phyloP scores from a whole-genome alignment of 2,329 filamentous ascomycete species.

The Chrysosphaeria jannelii region DNA sequence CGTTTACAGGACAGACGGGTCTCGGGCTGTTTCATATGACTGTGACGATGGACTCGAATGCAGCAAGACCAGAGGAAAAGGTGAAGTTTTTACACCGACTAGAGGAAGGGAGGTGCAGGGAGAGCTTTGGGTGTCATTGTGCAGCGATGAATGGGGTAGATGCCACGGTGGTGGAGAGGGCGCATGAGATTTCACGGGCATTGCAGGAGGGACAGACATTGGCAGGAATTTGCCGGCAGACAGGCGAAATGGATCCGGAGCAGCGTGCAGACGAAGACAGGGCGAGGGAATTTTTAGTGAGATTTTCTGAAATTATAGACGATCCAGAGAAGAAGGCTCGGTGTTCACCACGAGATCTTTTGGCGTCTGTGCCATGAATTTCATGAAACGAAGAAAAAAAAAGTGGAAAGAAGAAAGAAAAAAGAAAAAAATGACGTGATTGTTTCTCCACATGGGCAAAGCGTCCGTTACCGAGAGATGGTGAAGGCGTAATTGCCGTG shows the following conservation, averaged over 20 bases:
- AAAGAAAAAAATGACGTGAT: no score
- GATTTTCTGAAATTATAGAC: no score
- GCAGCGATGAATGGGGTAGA: constrained; percentile 70
- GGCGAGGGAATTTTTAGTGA: no score
- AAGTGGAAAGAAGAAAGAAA: no score
- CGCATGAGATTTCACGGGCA: constrained; percentile 40
- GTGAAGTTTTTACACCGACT: constrained; percentile 48
- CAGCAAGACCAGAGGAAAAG: constrained; percentile 23
- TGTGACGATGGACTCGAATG: constrained; percentile 24
- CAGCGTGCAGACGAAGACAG: constrained; percentile 36
- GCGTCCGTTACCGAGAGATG: no score
- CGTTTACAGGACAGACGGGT: constrained; percentile 17
- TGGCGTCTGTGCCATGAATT: no score
- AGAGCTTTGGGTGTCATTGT: constrained; percentile 66
- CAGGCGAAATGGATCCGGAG: constrained; percentile 31
- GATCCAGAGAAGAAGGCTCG: no score
- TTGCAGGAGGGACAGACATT: constrained; percentile 48
- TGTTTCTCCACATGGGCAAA: no score
- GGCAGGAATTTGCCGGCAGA: constrained; percentile 34
- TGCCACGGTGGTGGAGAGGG: constrained; percentile 36
- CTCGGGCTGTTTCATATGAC: constrained; percentile 43
- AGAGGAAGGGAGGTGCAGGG: constrained; percentile 33
- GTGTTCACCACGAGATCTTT: no score
- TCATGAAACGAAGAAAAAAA: no score
- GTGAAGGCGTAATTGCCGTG: no score